Percentiles rank a stretch among this genome's conserved stretches.
phyloP scores from a whole-genome alignment of 106 monocot species.

The Allium sativum region DNA sequence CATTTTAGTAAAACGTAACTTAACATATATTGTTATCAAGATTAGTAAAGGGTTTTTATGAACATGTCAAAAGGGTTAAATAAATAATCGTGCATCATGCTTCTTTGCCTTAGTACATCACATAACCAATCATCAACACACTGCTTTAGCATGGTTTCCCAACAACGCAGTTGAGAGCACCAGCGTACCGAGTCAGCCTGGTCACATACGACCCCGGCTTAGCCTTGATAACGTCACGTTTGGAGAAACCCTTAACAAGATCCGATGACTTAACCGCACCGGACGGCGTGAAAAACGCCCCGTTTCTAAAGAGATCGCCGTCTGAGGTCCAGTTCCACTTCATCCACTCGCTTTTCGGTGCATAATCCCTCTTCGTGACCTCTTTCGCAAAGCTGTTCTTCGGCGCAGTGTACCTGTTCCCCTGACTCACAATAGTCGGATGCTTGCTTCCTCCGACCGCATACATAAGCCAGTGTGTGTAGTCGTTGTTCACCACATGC shows the following conservation, averaged over 20 bases:
- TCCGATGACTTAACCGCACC: constrained; percentile 3
- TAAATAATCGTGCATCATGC: too few relatives aligned
- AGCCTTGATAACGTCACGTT: neutral
- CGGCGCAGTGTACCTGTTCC: constrained; percentile 52
- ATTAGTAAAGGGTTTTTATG: too few relatives aligned
- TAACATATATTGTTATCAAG: too few relatives aligned
- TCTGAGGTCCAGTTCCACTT: constrained; percentile 47
- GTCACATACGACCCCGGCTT: constrained; percentile 25
- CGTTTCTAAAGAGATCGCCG: constrained; percentile 32
- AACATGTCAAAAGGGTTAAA: too few relatives aligned
- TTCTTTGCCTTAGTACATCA: too few relatives aligned
- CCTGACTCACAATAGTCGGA: constrained; percentile 52
- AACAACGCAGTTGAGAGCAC: constrained; percentile 21
- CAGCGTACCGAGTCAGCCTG: constrained; percentile 28
- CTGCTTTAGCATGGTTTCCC: constrained; percentile 14
- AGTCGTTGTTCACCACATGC: constrained; percentile 64
- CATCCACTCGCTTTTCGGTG: constrained; percentile 20
- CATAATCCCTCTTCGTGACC: constrained; percentile 44
- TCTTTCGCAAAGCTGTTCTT: constrained; percentile 29
- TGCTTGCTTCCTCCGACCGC: constrained; percentile 48
- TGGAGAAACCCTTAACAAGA: neutral
- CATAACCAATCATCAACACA: too few relatives aligned
- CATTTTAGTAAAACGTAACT: too few relatives aligned
- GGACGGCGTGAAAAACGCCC: constrained; percentile 39
- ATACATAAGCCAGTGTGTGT: constrained; percentile 58